Conservation (phyloP, 306 rosid species). For the Datisca glomerata region DNA sequence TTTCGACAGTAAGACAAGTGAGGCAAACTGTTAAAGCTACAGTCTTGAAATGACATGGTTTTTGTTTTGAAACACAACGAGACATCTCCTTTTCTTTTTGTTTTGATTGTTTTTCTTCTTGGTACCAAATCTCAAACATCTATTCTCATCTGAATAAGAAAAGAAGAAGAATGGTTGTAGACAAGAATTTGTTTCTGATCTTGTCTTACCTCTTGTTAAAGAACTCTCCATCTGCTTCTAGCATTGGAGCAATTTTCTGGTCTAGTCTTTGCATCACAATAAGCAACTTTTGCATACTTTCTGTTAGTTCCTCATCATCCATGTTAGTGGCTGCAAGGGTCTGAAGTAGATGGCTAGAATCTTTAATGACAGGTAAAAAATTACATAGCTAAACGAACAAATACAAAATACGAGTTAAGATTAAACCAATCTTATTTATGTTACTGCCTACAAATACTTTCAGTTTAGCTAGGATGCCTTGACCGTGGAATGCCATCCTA, state of each 20-base stretch:
- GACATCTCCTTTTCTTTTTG: too few relatives aligned
- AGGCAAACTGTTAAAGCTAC: too few relatives aligned
- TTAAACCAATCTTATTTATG: neutral
- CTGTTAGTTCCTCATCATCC: constrained; percentile 80
- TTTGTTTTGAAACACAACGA: too few relatives aligned
- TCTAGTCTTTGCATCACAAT: constrained; percentile 97
- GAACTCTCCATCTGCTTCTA: constrained; percentile 82
- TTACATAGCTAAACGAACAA: neutral
- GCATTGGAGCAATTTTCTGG: constrained; percentile 77
- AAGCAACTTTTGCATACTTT: constrained; percentile 88
- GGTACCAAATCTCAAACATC: too few relatives aligned
- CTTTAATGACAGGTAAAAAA: constrained; percentile 1
- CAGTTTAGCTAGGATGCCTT: too few relatives aligned
- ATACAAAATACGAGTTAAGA: neutral
- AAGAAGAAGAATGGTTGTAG: too few relatives aligned
- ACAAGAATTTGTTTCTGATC: neutral
- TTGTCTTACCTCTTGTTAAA: constrained; percentile 65
- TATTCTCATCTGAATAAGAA: too few relatives aligned
- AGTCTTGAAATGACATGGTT: too few relatives aligned
- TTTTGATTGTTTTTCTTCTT: too few relatives aligned
- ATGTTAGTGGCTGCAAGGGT: constrained; percentile 90
- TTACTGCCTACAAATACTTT: neutral
- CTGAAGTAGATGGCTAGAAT: constrained; percentile 35
- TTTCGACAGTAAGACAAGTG: too few relatives aligned
- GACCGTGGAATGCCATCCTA: too few relatives aligned